phyloP scores from a whole-genome alignment of 176 grass and related monocot genomes.

The Themeda triandra region DNA sequence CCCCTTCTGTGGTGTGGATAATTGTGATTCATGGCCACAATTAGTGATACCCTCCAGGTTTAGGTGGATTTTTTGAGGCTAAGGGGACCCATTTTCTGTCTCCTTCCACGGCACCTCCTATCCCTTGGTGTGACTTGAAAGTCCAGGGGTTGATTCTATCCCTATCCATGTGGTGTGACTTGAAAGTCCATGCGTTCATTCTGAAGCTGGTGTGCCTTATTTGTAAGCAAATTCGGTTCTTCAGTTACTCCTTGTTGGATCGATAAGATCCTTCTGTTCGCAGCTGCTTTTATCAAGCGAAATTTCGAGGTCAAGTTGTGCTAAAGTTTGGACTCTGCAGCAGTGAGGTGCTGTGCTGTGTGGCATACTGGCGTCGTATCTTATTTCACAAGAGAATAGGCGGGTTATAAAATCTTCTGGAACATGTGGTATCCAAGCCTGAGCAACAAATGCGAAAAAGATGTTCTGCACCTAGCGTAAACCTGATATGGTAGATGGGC shows the following conservation, averaged over 20 bases:
- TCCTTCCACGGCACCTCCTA: fast-evolving
- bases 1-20: neutral
- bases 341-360: neutral
- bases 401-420: too few species aligned
- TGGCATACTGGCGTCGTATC: too few species aligned
- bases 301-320: neutral
- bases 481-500: neutral
- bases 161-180: neutral
- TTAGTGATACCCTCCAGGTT: neutral
- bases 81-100: neutral
- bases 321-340: neutral
- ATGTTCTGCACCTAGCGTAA: neutral
- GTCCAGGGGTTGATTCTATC: neutral
- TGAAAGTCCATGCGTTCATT: neutral
- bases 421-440: neutral
- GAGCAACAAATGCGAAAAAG: neutral
- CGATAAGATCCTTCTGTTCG: neutral
- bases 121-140: too few species aligned
- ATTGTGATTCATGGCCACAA: neutral
- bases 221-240: neutral
- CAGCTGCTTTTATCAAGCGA: neutral
- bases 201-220: neutral
- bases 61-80: too few species aligned
- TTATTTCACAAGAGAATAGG: neutral
- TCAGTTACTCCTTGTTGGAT: neutral